Base-by-base conservation (phyloP, 1,284 basidiomycete species). In the Melampsora americana region DNA sequence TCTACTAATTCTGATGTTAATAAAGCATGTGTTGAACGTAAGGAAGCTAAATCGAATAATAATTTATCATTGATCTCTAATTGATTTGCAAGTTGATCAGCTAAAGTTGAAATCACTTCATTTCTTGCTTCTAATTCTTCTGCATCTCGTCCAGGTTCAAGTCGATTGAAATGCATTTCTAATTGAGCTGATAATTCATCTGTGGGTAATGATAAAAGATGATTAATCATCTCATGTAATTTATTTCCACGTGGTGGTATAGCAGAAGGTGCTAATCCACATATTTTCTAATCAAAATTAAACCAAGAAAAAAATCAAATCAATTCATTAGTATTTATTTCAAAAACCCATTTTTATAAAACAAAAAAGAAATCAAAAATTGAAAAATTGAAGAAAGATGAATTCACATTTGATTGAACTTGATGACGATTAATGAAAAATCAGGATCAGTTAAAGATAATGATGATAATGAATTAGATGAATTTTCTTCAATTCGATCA, bases 41-140 rank as follows among this genome's bases (percentile, higher is more conserved):
- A 73, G 28, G 59, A 60, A 35, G 35, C 70, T 26, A 73, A 32
- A 32, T 73, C 70, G 23, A 64, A 61, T n/a, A 73, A 61, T 39
- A 73, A 66, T 73, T 73, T 73, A 42, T 73, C 70, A 32, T 73
- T 73, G 42, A 48, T 32, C 56, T 73, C 70, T 23, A 73, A 30
- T 64, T 73, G 70, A 42, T 66, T 66, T 0, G 70, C 64, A 32
- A 73, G 46, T 35, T 73, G 70, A 44, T 73, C 48, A 0, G 70
- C 62, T 56, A 73, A 39, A 53, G 56, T 64, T 35, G 70, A 73
- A n/a, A 73, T 66, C 5, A 73, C 70, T 39, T 73, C 70, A 50
- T 66, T 66, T 59, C 62, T 73, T 32, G 70, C 70, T 59, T 73
- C 70, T 50, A 73, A 35, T 65, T 73, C 70, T 39, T 73, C 62